Evolutionary conservation across 768 basidiomycete species (phyloP).

Genomic region (Tephrocybe rancida): DNA sequence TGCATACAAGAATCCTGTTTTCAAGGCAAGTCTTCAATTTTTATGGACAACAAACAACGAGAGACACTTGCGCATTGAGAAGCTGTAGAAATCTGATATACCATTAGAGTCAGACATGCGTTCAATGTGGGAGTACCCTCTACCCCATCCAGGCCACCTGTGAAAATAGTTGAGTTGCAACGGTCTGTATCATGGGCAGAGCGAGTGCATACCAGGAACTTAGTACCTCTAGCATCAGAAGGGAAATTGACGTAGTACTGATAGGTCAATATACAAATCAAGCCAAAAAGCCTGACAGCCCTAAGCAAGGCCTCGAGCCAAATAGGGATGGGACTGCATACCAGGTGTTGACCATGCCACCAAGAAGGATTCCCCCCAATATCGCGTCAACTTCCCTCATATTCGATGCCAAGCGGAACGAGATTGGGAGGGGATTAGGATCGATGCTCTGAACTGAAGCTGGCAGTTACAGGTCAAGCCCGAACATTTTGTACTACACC

Average conservation of each 20-base stretch:
- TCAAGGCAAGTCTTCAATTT: neutral
- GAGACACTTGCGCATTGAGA: neutral
- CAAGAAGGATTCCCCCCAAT: neutral
- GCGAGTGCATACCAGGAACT: neutral
- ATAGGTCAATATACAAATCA: neutral
- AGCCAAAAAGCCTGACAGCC: neutral
- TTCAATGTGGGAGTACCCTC: neutral
- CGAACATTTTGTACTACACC: too few relatives aligned
- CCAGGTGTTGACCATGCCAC: neutral
- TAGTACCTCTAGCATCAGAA: neutral
- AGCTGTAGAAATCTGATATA: neutral
- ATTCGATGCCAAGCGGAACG: too few relatives aligned
- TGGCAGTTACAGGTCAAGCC: too few relatives aligned
- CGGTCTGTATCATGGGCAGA: neutral
- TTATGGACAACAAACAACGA: neutral
- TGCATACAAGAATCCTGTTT: neutral
- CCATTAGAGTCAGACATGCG: neutral
- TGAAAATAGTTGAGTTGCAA: neutral
- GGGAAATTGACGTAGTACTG: neutral
- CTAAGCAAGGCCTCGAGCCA: neutral
- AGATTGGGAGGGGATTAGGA: too few relatives aligned
- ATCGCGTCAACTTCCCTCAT: neutral
- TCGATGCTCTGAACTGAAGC: too few relatives aligned
- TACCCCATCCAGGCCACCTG: neutral
- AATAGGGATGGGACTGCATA: neutral